phyloP scores from a whole-genome alignment of 2,329 filamentous ascomycete species.

The Didymella pinodella region DNA sequence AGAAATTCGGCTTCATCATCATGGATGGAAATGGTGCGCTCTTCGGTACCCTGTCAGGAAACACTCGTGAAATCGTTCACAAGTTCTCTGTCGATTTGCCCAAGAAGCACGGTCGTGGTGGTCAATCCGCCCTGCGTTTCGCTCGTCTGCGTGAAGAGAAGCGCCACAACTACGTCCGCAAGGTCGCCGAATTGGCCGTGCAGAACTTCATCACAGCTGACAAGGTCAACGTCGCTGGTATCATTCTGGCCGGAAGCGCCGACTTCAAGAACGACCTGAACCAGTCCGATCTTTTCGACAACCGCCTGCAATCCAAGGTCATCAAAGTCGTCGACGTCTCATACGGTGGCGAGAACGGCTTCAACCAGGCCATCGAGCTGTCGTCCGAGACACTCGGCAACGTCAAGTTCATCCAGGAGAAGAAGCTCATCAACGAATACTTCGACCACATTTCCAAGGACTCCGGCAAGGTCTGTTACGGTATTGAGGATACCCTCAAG shows the following conservation, averaged over 20 bases:
- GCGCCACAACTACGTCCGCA: conserved; percentile 99
- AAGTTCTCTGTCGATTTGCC: conserved; percentile 98
- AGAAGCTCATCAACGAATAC: conserved; percentile 99
- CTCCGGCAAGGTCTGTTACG: conserved; percentile 95
- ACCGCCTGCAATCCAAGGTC: conserved; percentile 89
- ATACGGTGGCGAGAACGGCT: conserved; percentile 98
- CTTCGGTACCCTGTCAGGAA: conserved; percentile 95
- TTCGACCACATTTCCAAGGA: conserved; percentile 99
- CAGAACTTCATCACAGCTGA: conserved; percentile 99
- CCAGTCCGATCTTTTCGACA: conserved; percentile 95
- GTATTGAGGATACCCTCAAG: conserved; percentile 97
- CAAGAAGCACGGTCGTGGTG: conserved; percentile 99
- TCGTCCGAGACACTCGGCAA: conserved; percentile 95
- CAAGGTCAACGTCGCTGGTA: conserved; percentile 95
- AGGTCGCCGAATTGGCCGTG: conserved; percentile 95
- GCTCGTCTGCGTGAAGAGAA: conserved; percentile 99
- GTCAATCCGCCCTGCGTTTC: conserved; percentile 99
- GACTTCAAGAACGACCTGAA: conserved; percentile 99
- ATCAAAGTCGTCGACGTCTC: conserved; percentile 99
- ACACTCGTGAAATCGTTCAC: conserved; percentile 95
- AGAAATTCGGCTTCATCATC: conserved; percentile 99
- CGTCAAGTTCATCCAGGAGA: conserved; percentile 99
- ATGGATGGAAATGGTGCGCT: conserved; percentile 99
- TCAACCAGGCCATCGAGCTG: conserved; percentile 98
- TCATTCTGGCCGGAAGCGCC: conserved; percentile 95